Evolutionary conservation across 1,284 basidiomycete species (phyloP).

Genomic region (Cronartium quercuum): DNA sequence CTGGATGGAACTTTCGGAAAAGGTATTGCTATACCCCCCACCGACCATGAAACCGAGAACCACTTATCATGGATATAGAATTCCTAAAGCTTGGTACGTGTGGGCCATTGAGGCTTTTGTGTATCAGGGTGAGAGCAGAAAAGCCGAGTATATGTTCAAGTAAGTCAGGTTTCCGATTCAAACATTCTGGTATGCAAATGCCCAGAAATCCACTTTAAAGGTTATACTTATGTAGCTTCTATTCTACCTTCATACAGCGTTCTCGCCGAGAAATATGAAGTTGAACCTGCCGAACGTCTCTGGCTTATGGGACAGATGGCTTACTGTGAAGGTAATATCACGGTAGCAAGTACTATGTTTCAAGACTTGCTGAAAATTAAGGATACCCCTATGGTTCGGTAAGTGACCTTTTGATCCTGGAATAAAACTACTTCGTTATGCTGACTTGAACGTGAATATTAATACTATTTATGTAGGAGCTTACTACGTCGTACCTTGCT

Average conservation of each 20-base stretch:
- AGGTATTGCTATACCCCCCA: neutral
- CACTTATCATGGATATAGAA: neutral
- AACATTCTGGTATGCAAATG: too few relatives aligned
- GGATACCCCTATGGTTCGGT: neutral
- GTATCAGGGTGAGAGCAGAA: neutral
- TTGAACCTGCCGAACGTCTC: neutral
- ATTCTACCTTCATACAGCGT: neutral
- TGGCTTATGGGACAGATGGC: neutral
- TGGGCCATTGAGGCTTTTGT: neutral
- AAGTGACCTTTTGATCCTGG: neutral
- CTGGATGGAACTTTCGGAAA: neutral
- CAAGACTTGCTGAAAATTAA: neutral
- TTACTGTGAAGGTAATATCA: neutral
- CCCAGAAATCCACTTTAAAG: too few relatives aligned
- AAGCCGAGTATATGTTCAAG: neutral
- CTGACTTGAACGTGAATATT: neutral
- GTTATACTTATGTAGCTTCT: too few relatives aligned
- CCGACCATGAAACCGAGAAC: neutral
- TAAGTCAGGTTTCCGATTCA: too few relatives aligned
- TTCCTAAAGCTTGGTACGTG: neutral
- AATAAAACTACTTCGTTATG: too few relatives aligned
- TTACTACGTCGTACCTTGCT: neutral
- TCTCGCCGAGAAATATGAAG: neutral
- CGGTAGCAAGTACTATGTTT: neutral
- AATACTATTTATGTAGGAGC: neutral